Evolutionary conservation across 2,329 filamentous ascomycete species (phyloP), one percentile per base, ranked within the genome.

Genomic region (Fusarium newnesense): DNA sequence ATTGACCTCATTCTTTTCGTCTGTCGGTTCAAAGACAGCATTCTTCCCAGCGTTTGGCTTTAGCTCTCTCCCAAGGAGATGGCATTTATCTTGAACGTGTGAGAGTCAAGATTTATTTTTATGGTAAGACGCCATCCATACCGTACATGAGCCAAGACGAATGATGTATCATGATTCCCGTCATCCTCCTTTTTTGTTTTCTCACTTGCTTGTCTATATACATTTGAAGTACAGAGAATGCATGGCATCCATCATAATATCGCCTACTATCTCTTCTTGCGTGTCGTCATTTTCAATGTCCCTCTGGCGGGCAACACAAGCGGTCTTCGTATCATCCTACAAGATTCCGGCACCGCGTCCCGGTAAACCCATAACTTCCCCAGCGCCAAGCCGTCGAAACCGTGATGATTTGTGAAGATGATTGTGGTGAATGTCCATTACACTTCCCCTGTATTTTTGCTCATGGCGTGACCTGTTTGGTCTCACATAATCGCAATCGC

Each of bases 171-270:
- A 37, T 52, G 28, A 57, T 58, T 28, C 21, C 26, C 47, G 39
- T 64, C 60, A 64, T 61, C 56, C 56, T 63, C 67, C 60, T 71
- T 69, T 70, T 66, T 50, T 63, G 32, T 60, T 52, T 68, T 71
- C 52, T 64, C 66, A 64, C 63, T 74, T 67, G 58, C 58, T 60
- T 63, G 49, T 76, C 74, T 76, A 74, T 76, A 69, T 71, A 67
- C 65, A 69, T 53, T 59, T 58, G 37, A 71, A 72, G 60, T 57
- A 53, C 64, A 62, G 71, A 67, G 42, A 75, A 69, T 61, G 63
- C 37, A 64, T 67, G 60, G 50, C 69, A 73, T 69, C 69, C 67
- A 75, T 68, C 71, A 67, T 65, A 61, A 66, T 63, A 66, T 72
- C 72, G 63, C 59, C 70, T 58, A 73, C 64, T 63, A 44, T 64